Percentiles rank a stretch among this genome's conserved stretches.
These are phyloP conservation scores for Trichoderma breve DNA, from an alignment of 2,329 filamentous ascomycete genomes.

Conservation along the genomic window DNA sequence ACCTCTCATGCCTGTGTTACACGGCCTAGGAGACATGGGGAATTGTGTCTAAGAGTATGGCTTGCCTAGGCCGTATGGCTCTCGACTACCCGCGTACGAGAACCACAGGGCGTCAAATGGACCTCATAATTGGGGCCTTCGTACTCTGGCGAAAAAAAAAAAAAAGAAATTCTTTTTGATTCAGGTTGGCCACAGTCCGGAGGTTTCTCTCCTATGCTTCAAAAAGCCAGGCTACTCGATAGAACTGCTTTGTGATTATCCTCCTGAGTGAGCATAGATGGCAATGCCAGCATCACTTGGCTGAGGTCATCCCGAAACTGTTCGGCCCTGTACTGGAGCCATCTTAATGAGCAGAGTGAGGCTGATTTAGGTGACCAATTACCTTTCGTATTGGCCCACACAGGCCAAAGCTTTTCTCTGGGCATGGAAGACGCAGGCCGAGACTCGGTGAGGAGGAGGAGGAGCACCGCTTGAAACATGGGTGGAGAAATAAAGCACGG, in stretches of 20 bases:
- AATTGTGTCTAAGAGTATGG: background rate
- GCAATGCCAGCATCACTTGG: background rate
- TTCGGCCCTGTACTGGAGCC: background rate
- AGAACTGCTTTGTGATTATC: background rate
- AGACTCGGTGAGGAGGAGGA: background rate
- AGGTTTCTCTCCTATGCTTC: background rate
- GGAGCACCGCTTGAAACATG: background rate
- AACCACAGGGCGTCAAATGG: background rate
- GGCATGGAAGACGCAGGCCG: background rate
- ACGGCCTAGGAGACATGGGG: background rate
- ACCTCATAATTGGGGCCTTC: background rate
- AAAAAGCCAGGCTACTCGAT: background rate
- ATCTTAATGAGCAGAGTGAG: background rate
- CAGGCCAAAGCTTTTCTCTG: background rate
- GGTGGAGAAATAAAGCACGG: background rate
- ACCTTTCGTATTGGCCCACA: background rate
- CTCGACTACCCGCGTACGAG: background rate
- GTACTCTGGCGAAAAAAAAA: background rate
- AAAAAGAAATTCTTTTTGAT: background rate
- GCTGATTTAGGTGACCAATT: background rate
- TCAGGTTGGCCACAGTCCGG: background rate
- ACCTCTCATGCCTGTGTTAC: background rate
- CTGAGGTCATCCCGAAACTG: background rate
- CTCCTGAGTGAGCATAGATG: background rate
- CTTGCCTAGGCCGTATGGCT: background rate